A percentile compares a stretch with the other conserved stretches of the same genome.
These are phyloP conservation scores for Fragaria nilgerrensis DNA, from an alignment of 306 rosid genomes.

Conservation along the genomic window DNA sequence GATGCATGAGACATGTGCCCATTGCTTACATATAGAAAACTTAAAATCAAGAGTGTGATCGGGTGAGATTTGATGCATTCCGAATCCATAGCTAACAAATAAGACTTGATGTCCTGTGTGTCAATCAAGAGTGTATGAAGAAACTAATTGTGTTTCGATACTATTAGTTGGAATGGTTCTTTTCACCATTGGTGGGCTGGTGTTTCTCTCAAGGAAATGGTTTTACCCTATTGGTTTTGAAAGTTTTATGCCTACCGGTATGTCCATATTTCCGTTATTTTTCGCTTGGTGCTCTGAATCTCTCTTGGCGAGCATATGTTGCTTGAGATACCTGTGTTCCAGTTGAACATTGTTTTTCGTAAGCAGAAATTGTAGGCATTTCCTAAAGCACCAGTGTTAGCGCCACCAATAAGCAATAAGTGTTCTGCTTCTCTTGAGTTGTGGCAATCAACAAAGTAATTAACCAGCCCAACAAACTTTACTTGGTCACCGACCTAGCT, in stretches of 20 bases:
- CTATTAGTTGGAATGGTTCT: too few species aligned
- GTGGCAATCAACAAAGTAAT: constrained; percentile 84
- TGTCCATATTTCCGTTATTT: too few species aligned
- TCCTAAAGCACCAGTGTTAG: constrained; percentile 63
- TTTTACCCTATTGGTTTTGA: too few species aligned
- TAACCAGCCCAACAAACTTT: constrained; percentile 49
- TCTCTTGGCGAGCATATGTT: too few species aligned
- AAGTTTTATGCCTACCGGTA: too few species aligned
- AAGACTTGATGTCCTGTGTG: background rate
- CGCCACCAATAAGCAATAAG: constrained; percentile 80
- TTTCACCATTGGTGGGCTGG: too few species aligned
- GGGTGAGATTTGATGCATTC: background rate
- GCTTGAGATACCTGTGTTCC: too few species aligned
- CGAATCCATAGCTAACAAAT: background rate
- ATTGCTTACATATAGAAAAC: background rate
- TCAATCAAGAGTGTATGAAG: background rate
- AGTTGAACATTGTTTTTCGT: too few species aligned
- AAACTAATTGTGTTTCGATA: background rate
- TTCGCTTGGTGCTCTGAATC: too few species aligned
- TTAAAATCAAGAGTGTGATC: background rate
- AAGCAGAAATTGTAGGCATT: too few species aligned
- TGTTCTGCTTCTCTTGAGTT: constrained; percentile 58
- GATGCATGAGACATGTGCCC: background rate
- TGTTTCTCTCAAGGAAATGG: too few species aligned
- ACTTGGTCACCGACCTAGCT: constrained; percentile 1